These are phyloP conservation scores for Thecaphora thlaspeos DNA, from an alignment of 1,284 basidiomycete genomes.

Conservation along the genomic window DNA sequence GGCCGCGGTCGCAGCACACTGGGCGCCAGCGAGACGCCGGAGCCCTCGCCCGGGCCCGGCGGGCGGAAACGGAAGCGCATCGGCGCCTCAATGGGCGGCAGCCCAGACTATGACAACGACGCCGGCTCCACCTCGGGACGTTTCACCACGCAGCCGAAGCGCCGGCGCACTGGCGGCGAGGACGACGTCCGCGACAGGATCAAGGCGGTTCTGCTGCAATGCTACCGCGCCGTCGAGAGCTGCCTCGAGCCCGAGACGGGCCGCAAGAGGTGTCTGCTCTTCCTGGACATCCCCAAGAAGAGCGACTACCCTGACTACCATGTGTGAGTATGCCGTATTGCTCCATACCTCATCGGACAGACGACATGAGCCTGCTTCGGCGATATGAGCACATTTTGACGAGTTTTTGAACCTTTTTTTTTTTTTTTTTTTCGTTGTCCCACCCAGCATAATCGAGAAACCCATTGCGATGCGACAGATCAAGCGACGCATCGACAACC, in stretches of 20 bases:
- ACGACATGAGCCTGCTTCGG: no score
- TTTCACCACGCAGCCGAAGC: constrained; percentile 61
- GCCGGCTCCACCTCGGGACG: constrained; percentile 15
- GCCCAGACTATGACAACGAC: constrained; percentile 28
- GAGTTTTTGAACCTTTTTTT: no score
- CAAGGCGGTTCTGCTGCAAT: constrained; percentile 80
- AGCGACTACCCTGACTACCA: constrained; percentile 85
- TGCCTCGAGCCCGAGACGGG: constrained; percentile 69
- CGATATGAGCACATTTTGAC: no score
- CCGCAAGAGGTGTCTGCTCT: constrained; percentile 52
- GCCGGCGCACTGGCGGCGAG: constrained; percentile 68
- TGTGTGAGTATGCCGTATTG: constrained; percentile 10
- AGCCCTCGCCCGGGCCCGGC: constrained; percentile 43
- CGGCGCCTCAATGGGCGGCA: constrained; percentile 28
- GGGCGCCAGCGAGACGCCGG: constrained; percentile 32
- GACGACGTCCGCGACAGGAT: constrained; percentile 62
- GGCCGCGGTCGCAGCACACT: constrained; percentile 11
- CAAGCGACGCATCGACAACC: constrained; percentile 74
- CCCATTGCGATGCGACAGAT: constrained; percentile 87
- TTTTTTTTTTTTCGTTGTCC: constrained; percentile 1
- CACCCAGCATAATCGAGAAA: constrained; percentile 65
- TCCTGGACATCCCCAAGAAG: constrained; percentile 58
- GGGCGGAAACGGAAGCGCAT: constrained; percentile 50
- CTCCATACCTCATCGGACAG: no score
- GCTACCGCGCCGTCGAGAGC: constrained; percentile 73